Evolutionary conservation across 2,329 filamentous ascomycete species (phyloP), one percentile per base, ranked within the genome.

Genomic region (Pseudonectria foliicola): DNA sequence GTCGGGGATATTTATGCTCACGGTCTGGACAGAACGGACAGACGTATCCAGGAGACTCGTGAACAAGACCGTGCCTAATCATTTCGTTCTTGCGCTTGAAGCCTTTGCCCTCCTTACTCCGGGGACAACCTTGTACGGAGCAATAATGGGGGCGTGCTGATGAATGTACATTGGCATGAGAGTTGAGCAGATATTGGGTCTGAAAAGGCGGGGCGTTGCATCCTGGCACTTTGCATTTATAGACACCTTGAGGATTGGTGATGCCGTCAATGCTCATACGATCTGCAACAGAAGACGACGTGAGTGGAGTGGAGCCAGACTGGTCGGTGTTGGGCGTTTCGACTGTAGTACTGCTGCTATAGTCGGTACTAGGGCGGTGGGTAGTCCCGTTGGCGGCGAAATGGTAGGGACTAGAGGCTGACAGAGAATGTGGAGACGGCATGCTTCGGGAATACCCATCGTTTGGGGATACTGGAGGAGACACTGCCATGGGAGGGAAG

Each of bases 11-110:
- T 56, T 84, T 89, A 60, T 95, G 90, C 57, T 95, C 88, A 46
- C 88, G 75, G 53, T 95, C 88, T 2, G 87, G 85, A 59, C 92
- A 98, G 56, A 95, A 96, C 0, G 92, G 92, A 59, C 92, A 98
- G 21, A 95, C 80, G 53, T 96, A 98, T 40, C 90, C 90, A 2
- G 92, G 92, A 7, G 87, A 94, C 46, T 88, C 82, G 54, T 98
- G 92, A 4, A 96, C 92, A 3, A 96, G 73, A 1, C 90, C 89
- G 53, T 83, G 79, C 18, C 79, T 63, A 30, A 82, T 82, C 79
- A 83, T 82, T 55, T 83, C 80, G 46, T 83, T 83, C 56, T 82
- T 83, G 38, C 80, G 68, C 57, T 83, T 83, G 57, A 84, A 84
- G 0, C 80, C 80, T 45, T 77, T 80, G 4, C 79, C 79, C 2